Evolutionary conservation across 1,284 basidiomycete genomes (phyloP).

Genomic region (Termitomyces sp.): DNA sequence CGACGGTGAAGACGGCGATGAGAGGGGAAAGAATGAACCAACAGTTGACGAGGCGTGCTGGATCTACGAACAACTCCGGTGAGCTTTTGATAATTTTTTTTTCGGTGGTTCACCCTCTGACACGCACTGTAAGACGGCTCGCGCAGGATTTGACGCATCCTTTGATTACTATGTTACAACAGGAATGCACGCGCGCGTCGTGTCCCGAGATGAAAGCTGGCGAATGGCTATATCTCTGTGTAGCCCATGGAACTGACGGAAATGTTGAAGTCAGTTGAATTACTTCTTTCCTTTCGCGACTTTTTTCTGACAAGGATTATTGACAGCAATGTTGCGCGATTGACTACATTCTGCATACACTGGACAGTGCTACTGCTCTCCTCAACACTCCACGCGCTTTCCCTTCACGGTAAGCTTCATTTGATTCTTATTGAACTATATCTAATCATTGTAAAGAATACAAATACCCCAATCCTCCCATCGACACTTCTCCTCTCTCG

Average conservation of each 20-base stretch:
- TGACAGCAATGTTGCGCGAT: conserved; percentile 89
- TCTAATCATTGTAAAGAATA: conserved; percentile 41
- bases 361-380: conserved; percentile 91
- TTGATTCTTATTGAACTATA: background rate
- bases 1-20: conserved; percentile 31
- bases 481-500: conserved; percentile 84
- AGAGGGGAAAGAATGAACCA: conserved; percentile 44
- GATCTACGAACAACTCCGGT: conserved; percentile 95
- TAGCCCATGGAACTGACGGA: conserved; percentile 80
- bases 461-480: conserved; percentile 77
- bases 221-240: conserved; percentile 95
- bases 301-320: background rate
- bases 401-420: conserved; percentile 66
- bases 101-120: background rate
- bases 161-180: conserved; percentile 80
- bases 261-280: conserved; percentile 60
- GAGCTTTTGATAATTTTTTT: conserved; percentile 23
- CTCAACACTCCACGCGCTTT: conserved; percentile 90
- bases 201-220: conserved; percentile 98
- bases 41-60: conserved; percentile 81
- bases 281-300: background rate
- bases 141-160: conserved; percentile 90
- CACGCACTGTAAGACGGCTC: conserved; percentile 64
- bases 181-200: conserved; percentile 75
- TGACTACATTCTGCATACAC: conserved; percentile 93